Conservation (phyloP, 2,329 filamentous ascomycete genomes). For the Xylaria polymorpha region DNA sequence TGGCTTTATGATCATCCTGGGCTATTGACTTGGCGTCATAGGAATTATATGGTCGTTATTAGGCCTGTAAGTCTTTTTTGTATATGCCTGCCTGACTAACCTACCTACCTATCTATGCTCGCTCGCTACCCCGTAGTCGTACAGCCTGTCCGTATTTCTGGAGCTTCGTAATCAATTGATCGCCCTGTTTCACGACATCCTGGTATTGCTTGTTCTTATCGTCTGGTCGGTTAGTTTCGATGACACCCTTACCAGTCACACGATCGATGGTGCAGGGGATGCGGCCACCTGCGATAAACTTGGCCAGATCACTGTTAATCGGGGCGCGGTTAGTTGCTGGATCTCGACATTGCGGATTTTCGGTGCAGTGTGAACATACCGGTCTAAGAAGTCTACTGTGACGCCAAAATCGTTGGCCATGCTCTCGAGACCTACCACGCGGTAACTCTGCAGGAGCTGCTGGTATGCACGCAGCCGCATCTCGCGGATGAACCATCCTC, state of each 20-base stretch:
- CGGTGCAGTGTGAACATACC: constrained; percentile 64
- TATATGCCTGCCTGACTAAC: constrained; percentile 4
- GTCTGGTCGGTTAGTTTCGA: constrained; percentile 97
- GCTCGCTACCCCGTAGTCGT: constrained; percentile 91
- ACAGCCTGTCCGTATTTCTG: constrained; percentile 99
- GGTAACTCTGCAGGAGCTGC: constrained; percentile 96
- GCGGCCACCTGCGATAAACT: constrained; percentile 94
- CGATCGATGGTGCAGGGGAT: constrained; percentile 98
- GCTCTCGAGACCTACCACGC: constrained; percentile 93
- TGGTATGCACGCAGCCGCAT: constrained; percentile 97
- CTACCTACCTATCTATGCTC: constrained; percentile 67
- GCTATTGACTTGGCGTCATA: background rate
- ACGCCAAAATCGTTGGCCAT: constrained; percentile 99
- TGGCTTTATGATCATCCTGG: background rate
- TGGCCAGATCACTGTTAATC: constrained; percentile 81
- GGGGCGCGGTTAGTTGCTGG: constrained; percentile 26
- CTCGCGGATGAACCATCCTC: constrained; percentile 96
- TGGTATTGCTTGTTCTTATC: constrained; percentile 99
- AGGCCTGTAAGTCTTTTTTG: background rate
- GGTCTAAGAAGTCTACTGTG: constrained; percentile 94
- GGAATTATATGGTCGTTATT: background rate
- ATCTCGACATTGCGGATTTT: background rate
- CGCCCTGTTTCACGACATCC: constrained; percentile 96
- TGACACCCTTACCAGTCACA: constrained; percentile 94
- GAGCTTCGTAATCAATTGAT: constrained; percentile 97